Percentiles rank a stretch among this genome's conserved stretches.
Evolutionary conservation across 768 basidiomycete species (phyloP).

Genomic region (Amanita phalloides): DNA sequence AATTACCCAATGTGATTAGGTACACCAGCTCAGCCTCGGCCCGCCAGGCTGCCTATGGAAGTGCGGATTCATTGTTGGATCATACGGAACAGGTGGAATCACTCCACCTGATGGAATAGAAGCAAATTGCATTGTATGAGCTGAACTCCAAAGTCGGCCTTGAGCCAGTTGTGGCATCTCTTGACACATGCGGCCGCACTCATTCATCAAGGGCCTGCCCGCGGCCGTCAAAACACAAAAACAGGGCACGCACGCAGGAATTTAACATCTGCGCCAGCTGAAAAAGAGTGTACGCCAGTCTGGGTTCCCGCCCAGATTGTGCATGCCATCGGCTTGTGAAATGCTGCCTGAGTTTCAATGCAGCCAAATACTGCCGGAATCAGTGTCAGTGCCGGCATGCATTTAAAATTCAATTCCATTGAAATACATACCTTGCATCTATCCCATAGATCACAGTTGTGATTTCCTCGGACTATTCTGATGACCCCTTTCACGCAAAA

Average conservation of each 20-base stretch:
- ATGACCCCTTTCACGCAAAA: no score
- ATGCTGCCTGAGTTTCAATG: not conserved
- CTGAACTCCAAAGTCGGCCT: not conserved
- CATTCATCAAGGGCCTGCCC: no score
- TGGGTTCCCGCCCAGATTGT: not conserved
- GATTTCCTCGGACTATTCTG: no score
- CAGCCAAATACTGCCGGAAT: no score
- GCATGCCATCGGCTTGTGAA: not conserved
- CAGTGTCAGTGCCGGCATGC: no score
- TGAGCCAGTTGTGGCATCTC: not conserved
- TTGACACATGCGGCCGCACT: no score
- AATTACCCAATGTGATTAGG: not conserved
- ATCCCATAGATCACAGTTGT: no score
- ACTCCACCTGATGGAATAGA: not conserved
- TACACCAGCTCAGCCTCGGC: not conserved
- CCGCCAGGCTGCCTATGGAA: not conserved
- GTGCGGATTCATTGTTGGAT: not conserved
- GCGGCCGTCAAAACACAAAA: constrained; percentile 84
- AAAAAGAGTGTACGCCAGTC: not conserved
- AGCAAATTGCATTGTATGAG: not conserved
- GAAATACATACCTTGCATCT: no score
- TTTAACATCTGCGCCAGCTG: constrained; percentile 34
- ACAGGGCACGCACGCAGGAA: constrained; percentile 74
- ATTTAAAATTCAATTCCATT: no score
- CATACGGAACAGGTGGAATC: not conserved